Conservation (phyloP, 768 basidiomycete genomes). For the Cubamyces lactineus region DNA sequence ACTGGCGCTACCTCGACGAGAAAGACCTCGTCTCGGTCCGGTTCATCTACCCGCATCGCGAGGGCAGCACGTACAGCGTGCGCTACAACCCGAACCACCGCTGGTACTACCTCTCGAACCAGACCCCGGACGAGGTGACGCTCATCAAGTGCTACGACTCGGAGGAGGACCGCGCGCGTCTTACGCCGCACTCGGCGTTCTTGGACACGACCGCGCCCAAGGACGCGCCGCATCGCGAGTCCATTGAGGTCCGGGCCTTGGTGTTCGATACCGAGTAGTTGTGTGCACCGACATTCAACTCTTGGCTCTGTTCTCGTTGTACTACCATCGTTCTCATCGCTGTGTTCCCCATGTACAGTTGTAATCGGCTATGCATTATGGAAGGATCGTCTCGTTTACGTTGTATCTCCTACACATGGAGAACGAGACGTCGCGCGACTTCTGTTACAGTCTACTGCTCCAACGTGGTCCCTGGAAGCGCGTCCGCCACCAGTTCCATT, state of each 20-base stretch:
- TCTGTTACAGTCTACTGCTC: background rate
- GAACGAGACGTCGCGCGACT: background rate
- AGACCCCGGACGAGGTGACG: slow-evolving; percentile 43
- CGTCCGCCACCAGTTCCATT: background rate
- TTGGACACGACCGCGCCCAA: slow-evolving; percentile 34
- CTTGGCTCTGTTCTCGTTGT: too few species aligned
- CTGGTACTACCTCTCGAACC: slow-evolving; percentile 43
- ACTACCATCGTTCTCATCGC: too few species aligned
- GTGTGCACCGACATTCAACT: too few species aligned
- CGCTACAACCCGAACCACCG: slow-evolving; percentile 37
- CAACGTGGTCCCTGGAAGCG: background rate
- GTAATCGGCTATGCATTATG: too few species aligned
- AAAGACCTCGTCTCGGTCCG: slow-evolving; percentile 40
- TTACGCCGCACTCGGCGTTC: slow-evolving; percentile 45
- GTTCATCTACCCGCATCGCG: slow-evolving; percentile 38
- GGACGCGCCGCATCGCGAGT: slow-evolving; percentile 39
- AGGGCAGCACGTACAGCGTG: slow-evolving; percentile 40
- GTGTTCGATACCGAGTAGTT: slow-evolving; percentile 39
- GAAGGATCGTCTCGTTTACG: too few species aligned
- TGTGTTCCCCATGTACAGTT: too few species aligned
- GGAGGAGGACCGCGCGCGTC: slow-evolving; percentile 36
- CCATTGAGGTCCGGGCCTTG: slow-evolving; percentile 44
- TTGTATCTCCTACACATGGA: too few species aligned
- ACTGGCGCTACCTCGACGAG: slow-evolving; percentile 42
- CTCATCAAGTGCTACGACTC: slow-evolving; percentile 48